Base-by-base conservation (phyloP, 2,329 filamentous ascomycete species). In the Dothistroma septosporum region DNA sequence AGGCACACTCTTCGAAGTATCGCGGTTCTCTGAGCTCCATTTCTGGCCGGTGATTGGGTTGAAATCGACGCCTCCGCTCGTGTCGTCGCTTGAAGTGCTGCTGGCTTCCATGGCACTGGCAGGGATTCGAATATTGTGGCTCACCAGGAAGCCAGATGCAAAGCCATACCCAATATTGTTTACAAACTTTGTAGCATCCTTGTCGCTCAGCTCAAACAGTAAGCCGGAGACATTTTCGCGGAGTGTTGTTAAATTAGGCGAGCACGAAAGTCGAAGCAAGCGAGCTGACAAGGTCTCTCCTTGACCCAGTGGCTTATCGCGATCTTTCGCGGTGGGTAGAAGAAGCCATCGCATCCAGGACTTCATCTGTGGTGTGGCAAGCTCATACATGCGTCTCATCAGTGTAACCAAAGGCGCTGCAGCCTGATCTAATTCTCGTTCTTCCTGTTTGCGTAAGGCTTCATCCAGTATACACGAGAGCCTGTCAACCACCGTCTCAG, bases 81-180 rank as follows among this genome's bases (percentile, higher is more conserved):
- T 68, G n/a, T 54, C 55, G 2, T 68, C 65, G 11, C 57, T 59
- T 10, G 57, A 56, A n/a, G 55, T 50, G 37, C 78, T 80, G 69
- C 78, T 81, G 7, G 82, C 80, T 67, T 87, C 83, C 10, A 85
- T 77, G 0, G 86, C 84, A 58, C 82, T 86, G 61, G 86, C 81
- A 0, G 92, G 91, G 22, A 96, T 80, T 0, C 87, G 82, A 12
- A 97, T 86, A 58, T 94, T 90, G 64, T 93, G 89, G 64, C 89
- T 88, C 77, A 92, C 88, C 16, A 99, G 79, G 72, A 94, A 96
- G 0, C 94, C 94, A 0, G 92, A 90, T 0, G 94, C 94, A 71
- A 90, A 96, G 0, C 94, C 94, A 72, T 96, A 99, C 0, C 94
- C 94, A 12, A 99, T 90, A 67, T 97, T 97, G 55, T 90, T 83